A percentile compares a stretch with the other conserved stretches of the same genome.
Evolutionary conservation across 176 grass and related monocot species (phyloP).

Genomic region (Phyllostachys edulis): DNA sequence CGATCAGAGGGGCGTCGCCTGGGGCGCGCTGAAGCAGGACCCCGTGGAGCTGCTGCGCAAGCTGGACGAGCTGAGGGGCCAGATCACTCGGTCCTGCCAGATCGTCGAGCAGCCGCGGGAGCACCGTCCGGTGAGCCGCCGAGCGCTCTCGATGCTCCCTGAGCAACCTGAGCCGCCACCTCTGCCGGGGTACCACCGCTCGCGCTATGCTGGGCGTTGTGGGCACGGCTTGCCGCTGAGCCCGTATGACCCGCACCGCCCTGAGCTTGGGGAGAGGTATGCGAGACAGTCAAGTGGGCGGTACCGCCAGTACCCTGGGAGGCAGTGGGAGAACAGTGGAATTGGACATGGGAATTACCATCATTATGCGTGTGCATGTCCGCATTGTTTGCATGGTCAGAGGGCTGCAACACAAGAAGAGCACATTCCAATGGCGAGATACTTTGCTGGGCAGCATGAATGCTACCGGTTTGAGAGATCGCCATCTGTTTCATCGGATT

Average conservation of each 20-base stretch:
- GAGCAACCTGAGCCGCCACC: conserved; percentile 32
- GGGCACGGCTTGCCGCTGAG: conserved; percentile 41
- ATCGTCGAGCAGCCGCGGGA: conserved; percentile 48
- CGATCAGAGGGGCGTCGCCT: conserved; percentile 47
- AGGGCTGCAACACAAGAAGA: conserved; percentile 32
- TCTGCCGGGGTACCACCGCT: conserved; percentile 39
- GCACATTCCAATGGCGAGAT: conserved; percentile 49
- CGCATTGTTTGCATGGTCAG: conserved; percentile 41
- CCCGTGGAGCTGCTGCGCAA: conserved; percentile 72
- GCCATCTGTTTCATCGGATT: conserved; percentile 49
- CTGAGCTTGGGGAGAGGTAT: conserved; percentile 40
- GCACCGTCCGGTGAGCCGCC: conserved; percentile 18
- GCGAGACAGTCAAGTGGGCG: conserved; percentile 34
- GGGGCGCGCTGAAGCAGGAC: conserved; percentile 56
- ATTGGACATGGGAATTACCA: conserved; percentile 42
- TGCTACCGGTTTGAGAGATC: conserved; percentile 48
- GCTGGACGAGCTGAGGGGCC: conserved; percentile 88
- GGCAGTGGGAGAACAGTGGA: conserved; percentile 44
- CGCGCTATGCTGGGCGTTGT: conserved; percentile 32
- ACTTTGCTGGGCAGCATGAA: conserved; percentile 58
- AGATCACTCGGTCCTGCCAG: conserved; percentile 69
- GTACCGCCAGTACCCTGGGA: conserved; percentile 49
- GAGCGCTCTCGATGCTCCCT: conserved; percentile 37
- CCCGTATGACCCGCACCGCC: conserved; percentile 25
- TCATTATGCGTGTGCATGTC: conserved; percentile 37